phyloP scores from a whole-genome alignment of 108 stramenopile genomes.

The Poteriospumella lacustris region DNA sequence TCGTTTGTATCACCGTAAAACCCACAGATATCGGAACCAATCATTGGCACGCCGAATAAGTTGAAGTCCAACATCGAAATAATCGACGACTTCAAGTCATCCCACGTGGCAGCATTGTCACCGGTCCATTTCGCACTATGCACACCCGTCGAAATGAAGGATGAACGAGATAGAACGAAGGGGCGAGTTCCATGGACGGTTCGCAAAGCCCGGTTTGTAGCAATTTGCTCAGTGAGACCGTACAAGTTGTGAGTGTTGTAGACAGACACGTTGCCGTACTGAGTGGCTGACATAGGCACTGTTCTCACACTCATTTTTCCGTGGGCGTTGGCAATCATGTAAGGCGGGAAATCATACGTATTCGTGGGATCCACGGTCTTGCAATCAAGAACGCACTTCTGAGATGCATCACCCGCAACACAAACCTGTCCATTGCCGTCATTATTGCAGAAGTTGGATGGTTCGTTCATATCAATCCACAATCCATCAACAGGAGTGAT shows the following conservation, averaged over 20 bases:
- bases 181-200: slow-evolving; percentile 5
- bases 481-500: slow-evolving; percentile 24
- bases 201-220: slow-evolving; percentile 17
- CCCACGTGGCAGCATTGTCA: slow-evolving; percentile 47
- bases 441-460: slow-evolving; percentile 20
- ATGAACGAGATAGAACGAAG: slow-evolving; percentile 23
- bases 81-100: slow-evolving; percentile 35
- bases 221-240: slow-evolving; percentile 34
- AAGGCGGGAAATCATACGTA: slow-evolving; percentile 21
- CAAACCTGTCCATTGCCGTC: slow-evolving; percentile 25
- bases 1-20: slow-evolving; percentile 33
- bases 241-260: slow-evolving; percentile 40
- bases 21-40: slow-evolving; percentile 43
- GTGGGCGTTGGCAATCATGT: background rate
- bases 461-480: slow-evolving; percentile 49
- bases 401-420: background rate
- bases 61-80: slow-evolving; percentile 26
- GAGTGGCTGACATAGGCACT: slow-evolving; percentile 10
- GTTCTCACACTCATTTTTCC: slow-evolving; percentile 1
- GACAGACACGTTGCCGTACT: slow-evolving; percentile 11
- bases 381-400: background rate
- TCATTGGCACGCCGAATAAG: slow-evolving; percentile 38
- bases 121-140: slow-evolving; percentile 38
- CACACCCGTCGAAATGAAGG: slow-evolving; percentile 33
- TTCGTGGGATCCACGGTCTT: background rate